Base-by-base conservation (phyloP, 192 early-diverging fungal species). In the Endogone sp. region DNA sequence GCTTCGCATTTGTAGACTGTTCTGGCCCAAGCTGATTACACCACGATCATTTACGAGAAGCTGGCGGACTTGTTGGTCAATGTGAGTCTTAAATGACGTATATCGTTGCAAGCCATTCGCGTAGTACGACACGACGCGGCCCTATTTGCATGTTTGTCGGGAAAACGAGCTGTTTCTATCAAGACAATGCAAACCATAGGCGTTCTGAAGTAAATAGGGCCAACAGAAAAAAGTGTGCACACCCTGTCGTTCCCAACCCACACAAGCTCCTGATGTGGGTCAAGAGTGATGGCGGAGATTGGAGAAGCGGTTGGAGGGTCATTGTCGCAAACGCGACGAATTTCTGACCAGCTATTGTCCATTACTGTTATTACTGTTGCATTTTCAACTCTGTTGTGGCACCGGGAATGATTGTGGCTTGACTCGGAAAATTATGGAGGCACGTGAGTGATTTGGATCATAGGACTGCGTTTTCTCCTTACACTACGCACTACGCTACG, bases 241-340 rank as follows among this genome's bases (percentile, higher is more conserved):
- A 95, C 93, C 70, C 89, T 89, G 58, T 90, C 90, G 70, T 93
- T 90, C 63, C 94, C 96, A 2, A 86, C 74, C 91, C 94, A 97
- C 60, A 98, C 54, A 4, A 97, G 83, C 73, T 96, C 93, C 68
- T 94, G 90, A 62, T 85, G 76, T 2, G 83, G 71, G 75, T 94
- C 93, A 64, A 90, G 92, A 11, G 81, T 66, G 10, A 89, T 29
- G 13, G 76, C 54, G 9, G 89, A 74, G 32, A 84, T 71, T 16
- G 81, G 72, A 37, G 72, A 57, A 62, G 71, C 65, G 61, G 74
- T 74, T 24, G 62, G 67, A 6, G 70, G 56, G 49, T 71, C 69
- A 25, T 62, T 65, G 49, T 74, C 70, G 56, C 77, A 78, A 26
- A 70, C 60, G 29, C 69, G 59, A 22, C 73, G 76, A 59, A 78